phyloP scores from a whole-genome alignment of 1,284 basidiomycete genomes.

The Crucibulum cyathiforme region DNA sequence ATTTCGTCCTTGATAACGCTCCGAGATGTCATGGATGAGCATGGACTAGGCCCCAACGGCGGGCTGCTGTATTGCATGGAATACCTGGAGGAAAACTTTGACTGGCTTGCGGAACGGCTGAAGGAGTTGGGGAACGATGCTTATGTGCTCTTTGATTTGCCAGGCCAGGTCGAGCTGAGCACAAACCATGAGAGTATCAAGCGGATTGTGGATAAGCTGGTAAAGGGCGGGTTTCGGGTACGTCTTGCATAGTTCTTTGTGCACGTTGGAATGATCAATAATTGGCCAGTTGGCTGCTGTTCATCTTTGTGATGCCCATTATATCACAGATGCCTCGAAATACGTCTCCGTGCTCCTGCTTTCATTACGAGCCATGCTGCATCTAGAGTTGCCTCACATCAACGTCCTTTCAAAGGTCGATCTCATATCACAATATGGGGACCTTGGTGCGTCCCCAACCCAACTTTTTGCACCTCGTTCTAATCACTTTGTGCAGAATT shows the following conservation, averaged over 20 bases:
- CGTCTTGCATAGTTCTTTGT: constrained; percentile 23
- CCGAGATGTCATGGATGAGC: constrained; percentile 86
- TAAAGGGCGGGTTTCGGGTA: constrained; percentile 86
- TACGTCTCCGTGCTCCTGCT: constrained; percentile 94
- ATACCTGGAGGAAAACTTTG: constrained; percentile 93
- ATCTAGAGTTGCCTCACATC: constrained; percentile 95
- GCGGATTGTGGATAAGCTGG: constrained; percentile 75
- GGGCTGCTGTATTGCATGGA: constrained; percentile 98
- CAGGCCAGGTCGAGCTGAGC: constrained; percentile 96
- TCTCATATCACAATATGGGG: constrained; percentile 84
- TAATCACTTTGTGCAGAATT: constrained; percentile 68
- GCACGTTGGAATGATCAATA: constrained; percentile 19
- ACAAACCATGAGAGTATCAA: constrained; percentile 94
- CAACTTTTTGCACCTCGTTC: constrained; percentile 7
- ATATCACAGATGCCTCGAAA: constrained; percentile 95
- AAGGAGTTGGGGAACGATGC: constrained; percentile 71
- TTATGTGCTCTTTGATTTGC: constrained; percentile 95
- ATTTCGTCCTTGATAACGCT: constrained; percentile 90
- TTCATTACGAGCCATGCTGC: constrained; percentile 96
- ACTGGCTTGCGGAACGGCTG: constrained; percentile 89
- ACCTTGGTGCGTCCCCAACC: constrained; percentile 68
- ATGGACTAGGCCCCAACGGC: constrained; percentile 93
- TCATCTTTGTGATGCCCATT: constrained; percentile 95
- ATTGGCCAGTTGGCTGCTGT: constrained; percentile 84
- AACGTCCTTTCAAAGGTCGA: constrained; percentile 98